Evolutionary conservation across 116 monocot species (phyloP).

Genomic region (Phalaenopsis hybrid): DNA sequence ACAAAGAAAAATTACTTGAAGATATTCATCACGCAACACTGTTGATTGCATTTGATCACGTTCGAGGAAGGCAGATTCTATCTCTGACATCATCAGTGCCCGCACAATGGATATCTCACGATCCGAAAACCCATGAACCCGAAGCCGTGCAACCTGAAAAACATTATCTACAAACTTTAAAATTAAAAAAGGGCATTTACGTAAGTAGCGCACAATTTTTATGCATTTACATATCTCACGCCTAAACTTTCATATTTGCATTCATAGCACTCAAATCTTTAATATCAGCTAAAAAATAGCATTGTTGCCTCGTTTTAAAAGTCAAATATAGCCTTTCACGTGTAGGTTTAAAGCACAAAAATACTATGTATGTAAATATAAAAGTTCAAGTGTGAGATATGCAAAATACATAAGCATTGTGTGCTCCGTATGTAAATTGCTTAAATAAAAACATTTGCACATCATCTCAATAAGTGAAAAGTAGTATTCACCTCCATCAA

Average conservation of each 20-base stretch:
- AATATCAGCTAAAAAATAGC: no score
- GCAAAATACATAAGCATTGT: no score
- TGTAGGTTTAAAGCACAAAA: no score
- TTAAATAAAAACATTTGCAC: neutral
- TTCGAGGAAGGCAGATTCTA: conserved; percentile 93
- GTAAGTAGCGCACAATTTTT: no score
- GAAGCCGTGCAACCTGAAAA: conserved; percentile 78
- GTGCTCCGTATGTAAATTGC: no score
- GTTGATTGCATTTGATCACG: conserved; percentile 99
- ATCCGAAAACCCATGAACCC: conserved; percentile 95
- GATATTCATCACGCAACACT: conserved; percentile 79
- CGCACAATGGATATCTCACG: conserved; percentile 85
- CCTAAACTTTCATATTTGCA: no score
- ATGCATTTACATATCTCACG: no score
- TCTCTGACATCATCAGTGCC: conserved; percentile 98
- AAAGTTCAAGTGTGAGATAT: no score
- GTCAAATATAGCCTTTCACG: no score
- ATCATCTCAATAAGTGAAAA: conserved; percentile 6
- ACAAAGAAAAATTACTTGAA: conserved; percentile 48
- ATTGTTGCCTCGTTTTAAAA: no score
- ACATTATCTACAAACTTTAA: neutral
- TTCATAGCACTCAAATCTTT: no score
- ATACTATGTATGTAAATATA: no score
- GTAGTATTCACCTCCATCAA: conserved; percentile 63
- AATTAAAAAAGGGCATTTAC: neutral